Evolutionary conservation across 306 rosid genomes (phyloP).

Genomic region (Abrus pulchellus): DNA sequence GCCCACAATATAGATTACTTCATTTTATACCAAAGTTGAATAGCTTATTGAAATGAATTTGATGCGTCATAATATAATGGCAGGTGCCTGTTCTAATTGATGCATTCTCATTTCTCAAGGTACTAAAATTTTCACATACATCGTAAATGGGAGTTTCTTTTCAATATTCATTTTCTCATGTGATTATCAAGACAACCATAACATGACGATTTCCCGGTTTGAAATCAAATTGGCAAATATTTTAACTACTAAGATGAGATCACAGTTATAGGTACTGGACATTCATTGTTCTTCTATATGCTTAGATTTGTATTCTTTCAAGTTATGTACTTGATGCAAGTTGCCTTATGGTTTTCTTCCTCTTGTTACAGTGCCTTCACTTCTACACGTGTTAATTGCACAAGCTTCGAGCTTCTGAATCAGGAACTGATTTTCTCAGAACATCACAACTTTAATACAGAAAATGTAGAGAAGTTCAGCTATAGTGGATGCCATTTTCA

Average conservation of each 20-base stretch:
- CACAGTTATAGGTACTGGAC: conserved; percentile 24
- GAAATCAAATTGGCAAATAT: neutral
- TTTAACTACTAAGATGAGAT: conserved; percentile 11
- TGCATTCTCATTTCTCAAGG: conserved; percentile 44
- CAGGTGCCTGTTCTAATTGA: conserved; percentile 38
- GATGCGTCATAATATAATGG: conserved; percentile 36
- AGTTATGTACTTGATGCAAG: conserved; percentile 31
- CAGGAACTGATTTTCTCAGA: conserved; percentile 10
- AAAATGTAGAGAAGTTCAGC: conserved; percentile 48
- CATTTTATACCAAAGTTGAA: conserved; percentile 41
- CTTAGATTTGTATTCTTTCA: neutral
- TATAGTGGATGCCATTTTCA: conserved; percentile 40
- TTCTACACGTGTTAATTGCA: conserved; percentile 29
- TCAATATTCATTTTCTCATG: conserved; percentile 34
- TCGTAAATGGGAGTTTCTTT: conserved; percentile 35
- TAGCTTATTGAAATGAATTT: conserved; percentile 40
- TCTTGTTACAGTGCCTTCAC: conserved; percentile 39
- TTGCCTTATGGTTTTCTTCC: conserved; percentile 34
- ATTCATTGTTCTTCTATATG: conserved; percentile 12
- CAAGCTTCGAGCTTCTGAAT: conserved; percentile 38
- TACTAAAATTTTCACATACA: conserved; percentile 48
- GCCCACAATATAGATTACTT: conserved; percentile 34
- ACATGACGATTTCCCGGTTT: conserved; percentile 31
- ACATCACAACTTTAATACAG: conserved; percentile 7
- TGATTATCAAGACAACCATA: conserved; percentile 32